These are phyloP conservation scores for Penicillium maclennaniae DNA, from an alignment of 495 filamentous ascomycete species.

Conservation along the genomic window DNA sequence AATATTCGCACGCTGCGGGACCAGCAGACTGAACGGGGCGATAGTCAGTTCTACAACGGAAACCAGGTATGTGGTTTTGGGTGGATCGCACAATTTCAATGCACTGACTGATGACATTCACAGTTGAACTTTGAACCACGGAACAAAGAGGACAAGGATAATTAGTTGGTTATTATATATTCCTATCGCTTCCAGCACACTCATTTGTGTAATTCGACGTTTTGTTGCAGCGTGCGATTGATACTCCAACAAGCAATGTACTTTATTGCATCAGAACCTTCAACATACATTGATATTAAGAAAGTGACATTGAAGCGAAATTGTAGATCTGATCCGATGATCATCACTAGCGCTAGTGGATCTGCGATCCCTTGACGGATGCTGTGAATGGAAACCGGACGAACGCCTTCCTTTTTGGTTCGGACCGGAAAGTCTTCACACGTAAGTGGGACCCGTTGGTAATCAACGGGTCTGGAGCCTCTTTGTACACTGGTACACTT, in stretches of 20 bases:
- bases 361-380: no score
- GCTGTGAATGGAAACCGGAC: no score
- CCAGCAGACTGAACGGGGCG: constrained; percentile 44
- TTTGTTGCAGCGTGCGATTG: background rate
- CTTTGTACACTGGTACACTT: no score
- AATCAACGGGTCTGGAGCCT: no score
- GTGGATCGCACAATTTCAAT: background rate
- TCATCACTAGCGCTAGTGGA: no score
- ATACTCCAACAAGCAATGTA: background rate
- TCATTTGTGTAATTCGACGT: background rate
- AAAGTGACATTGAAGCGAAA: background rate
- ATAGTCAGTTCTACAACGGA: constrained; percentile 79
- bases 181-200: background rate
- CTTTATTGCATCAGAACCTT: background rate
- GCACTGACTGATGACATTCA: background rate
- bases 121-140: constrained; percentile 76
- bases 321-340: no score
- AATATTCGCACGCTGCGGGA: constrained; percentile 58
- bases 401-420: no score
- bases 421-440: no score
- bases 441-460: no score
- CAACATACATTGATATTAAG: background rate
- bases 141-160: constrained; percentile 49
- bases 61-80: constrained; percentile 61
- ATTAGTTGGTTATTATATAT: background rate